phyloP scores from a whole-genome alignment of 306 rosid species.

The Vicia sativa region DNA sequence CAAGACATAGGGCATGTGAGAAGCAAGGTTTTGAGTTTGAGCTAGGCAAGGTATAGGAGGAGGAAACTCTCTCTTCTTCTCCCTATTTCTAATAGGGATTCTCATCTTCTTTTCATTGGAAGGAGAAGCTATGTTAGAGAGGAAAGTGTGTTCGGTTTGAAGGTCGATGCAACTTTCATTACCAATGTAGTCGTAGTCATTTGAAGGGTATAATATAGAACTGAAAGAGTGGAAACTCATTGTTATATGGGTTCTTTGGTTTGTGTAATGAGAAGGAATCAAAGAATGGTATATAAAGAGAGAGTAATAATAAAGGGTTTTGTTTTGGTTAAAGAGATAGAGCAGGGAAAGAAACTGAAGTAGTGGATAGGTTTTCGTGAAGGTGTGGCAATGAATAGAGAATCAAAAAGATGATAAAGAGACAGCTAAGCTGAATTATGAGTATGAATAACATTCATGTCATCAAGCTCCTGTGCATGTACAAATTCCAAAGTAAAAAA shows the following conservation, averaged over 20 bases:
- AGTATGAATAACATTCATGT: constrained; percentile 27
- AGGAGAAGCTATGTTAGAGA: neutral
- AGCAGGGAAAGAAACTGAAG: neutral
- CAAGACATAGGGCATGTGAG: constrained; percentile 74
- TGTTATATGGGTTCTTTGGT: no score
- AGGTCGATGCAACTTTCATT: constrained; percentile 66
- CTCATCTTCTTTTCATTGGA: neutral
- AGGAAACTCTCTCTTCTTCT: constrained; percentile 50
- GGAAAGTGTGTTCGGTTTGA: neutral
- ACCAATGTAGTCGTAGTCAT: constrained; percentile 55
- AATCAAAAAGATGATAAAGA: constrained; percentile 29
- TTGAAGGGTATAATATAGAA: neutral
- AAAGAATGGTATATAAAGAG: neutral
- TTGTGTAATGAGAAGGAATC: neutral
- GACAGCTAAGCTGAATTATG: constrained; percentile 45
- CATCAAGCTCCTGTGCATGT: constrained; percentile 36
- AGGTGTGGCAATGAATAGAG: constrained; percentile 38
- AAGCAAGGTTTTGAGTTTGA: constrained; percentile 56
- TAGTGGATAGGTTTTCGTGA: constrained; percentile 31
- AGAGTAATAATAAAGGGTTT: neutral
- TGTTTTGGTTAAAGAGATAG: neutral
- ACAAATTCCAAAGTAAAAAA: constrained; percentile 27
- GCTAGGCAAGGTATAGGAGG: constrained; percentile 68
- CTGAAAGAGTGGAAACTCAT: neutral
- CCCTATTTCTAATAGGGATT: neutral